Percentiles rank a stretch among this genome's conserved stretches.
Conservation (phyloP, 148 eudicot species). For the Rhododendron griersonianum region DNA sequence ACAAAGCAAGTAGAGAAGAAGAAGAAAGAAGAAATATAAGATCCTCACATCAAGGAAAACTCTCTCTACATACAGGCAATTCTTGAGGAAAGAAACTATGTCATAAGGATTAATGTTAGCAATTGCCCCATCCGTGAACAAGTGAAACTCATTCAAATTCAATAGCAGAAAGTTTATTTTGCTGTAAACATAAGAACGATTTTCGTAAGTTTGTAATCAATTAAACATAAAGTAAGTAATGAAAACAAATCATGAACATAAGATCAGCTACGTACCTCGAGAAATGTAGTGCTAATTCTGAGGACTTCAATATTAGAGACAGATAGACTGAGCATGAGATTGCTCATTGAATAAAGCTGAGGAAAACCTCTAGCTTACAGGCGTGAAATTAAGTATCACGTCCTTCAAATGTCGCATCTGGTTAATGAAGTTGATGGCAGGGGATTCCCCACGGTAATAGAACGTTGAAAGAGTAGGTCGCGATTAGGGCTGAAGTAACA, state of each 20-base stretch:
- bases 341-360: too few species aligned
- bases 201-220: background rate
- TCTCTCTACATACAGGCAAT: background rate
- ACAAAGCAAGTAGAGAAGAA: too few species aligned
- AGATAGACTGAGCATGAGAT: background rate
- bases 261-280: background rate
- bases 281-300: background rate
- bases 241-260: too few species aligned
- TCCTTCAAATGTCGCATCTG: background rate
- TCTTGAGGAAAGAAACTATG: background rate
- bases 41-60: background rate
- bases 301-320: background rate
- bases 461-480: background rate
- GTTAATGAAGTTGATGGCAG: background rate
- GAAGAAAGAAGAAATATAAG: background rate
- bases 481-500: background rate
- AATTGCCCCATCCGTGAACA: background rate
- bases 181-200: background rate
- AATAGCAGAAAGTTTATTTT: background rate
- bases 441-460: background rate
- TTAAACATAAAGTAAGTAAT: too few species aligned
- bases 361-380: background rate
- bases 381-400: background rate
- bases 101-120: background rate
- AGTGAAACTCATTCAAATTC: background rate